Base-by-base conservation (phyloP, 108 stramenopile genomes). In the Hondaea fermentalgiana region DNA sequence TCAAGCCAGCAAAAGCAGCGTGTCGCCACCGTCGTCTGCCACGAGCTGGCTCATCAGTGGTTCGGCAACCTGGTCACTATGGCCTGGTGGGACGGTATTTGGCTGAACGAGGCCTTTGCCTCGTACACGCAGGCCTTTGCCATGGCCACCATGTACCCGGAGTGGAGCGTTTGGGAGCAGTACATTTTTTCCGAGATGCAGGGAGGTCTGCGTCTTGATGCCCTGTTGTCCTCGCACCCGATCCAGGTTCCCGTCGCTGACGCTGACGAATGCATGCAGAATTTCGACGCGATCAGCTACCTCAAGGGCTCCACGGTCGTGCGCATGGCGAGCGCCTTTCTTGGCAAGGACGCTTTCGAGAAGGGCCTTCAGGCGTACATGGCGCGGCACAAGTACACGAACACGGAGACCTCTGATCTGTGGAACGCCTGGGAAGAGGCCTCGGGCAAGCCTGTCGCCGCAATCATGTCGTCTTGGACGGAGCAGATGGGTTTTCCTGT, bases 41-140 rank as follows among this genome's bases (percentile, higher is more conserved):
- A 99, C 91, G 98, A 99, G 92, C 93, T 99, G 14, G 98, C 98
- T 0, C 98, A 99, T 93, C 94, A 94, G 88, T 98, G 97, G 98
- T 97, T 98, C 88, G 98, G 98, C 60, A 97, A 99, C 88, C 93
- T 98, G 14, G 98, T 99, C 8, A 99, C 98, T 83, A 98, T 98
- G 97, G 91, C 90, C 4, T 98, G 96, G 96, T 99, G 98, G 98
- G 96, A 97, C 91, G 97, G 97, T 90, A 91, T 99, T 60, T 99
- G 97, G 97, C 93, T 99, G 69, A 99, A 99, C 91, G 98, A 99
- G 89, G 98, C 97, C 8, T 99, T 98, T 89, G 98, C 98, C 3
- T 93, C 90, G 49, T 96, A 95, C 96, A 95, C 95, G 14, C 96
- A 97, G 87, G 89, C 96, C 90, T 95, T 92, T 91, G 95, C 96